Base-by-base conservation (phyloP, 495 filamentous ascomycete species). In the Rostrohypoxylon terebratum region DNA sequence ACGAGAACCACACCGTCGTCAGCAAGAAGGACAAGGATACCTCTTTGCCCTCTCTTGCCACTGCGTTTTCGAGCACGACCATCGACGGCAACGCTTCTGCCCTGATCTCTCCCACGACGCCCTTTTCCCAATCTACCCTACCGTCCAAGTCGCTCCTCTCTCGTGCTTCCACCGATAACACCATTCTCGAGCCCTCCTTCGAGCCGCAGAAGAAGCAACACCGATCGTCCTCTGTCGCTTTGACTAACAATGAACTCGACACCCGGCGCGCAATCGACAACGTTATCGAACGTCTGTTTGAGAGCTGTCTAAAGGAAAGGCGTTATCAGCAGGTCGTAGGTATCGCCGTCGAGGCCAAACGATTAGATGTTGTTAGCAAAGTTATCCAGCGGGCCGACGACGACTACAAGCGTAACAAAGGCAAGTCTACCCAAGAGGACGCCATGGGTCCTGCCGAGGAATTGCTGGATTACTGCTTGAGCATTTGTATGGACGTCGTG, bases 281-380 rank as follows among this genome's bases (percentile, higher is more conserved):
- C 28, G 88, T 97, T 23, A 95, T 98, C 63, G 90, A 97, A 78
- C 87, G 92, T 25, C 82, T 99, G 53, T 98, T 99, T 71, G 93
- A 97, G 81, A 91, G 88, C 77, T 97, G 96, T 81, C 92, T 97
- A 76, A 84, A 87, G 63, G 90, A 93, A 73, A 93, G 91, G 63
- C 90, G 93, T 57, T 99, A 97, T 82, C 89, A 93, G 64, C 96
- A 98, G 80, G 96, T 98, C n/a, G 94, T 99, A 66, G 96, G 96
- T 58, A 98, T 99, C 67, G 96, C 96, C 11, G 91, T 99, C 40
- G 96, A 99, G 77, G 96, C 96, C 33, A 92, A 94, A 78, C 96
- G 93, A 74, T 86, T 98, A 36, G 92, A 96, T 59, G 92, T 98
- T 23, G 90, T 99, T 25, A 92, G 93, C 47, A 87, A 90, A 67